Evolutionary conservation across 164 flowering plant genomes (phyloP).

Genomic region (Houttuynia cordata): DNA sequence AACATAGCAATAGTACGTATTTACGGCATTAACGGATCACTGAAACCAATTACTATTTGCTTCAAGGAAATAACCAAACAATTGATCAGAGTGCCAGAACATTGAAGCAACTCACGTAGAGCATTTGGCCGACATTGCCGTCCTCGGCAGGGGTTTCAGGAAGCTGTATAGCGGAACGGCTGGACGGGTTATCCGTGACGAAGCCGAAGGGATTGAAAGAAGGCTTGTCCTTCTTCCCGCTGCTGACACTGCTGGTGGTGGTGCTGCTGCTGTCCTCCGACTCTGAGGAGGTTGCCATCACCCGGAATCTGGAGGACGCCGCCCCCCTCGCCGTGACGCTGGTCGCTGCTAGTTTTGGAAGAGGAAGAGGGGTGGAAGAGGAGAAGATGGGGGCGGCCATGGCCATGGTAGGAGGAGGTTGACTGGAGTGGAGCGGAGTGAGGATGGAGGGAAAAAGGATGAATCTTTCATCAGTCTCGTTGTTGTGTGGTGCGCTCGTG

Average conservation of each 20-base stretch:
- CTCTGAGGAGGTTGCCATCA: conserved; percentile 7
- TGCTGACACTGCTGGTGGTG: too few relatives aligned
- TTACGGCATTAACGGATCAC: background rate
- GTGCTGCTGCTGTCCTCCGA: conserved; percentile 7
- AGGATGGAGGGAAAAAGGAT: background rate
- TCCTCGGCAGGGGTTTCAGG: conserved; percentile 82
- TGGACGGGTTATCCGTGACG: conserved; percentile 89
- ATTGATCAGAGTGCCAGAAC: background rate
- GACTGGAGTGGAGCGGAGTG: background rate
- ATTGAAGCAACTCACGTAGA: conserved; percentile 36
- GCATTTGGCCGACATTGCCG: conserved; percentile 96
- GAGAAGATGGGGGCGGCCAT: background rate
- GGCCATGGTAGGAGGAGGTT: background rate
- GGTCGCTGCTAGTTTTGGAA: background rate
- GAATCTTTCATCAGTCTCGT: background rate
- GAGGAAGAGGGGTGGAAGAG: background rate
- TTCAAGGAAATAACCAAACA: background rate
- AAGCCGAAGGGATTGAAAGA: conserved; percentile 86
- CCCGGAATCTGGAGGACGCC: background rate
- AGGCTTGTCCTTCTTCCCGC: conserved; percentile 23
- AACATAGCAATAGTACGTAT: too few relatives aligned
- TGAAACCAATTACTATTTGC: background rate
- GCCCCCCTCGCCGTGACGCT: background rate
- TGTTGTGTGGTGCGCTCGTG: background rate
- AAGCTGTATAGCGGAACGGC: conserved; percentile 81